These are phyloP conservation scores for Candida morakotiae DNA, from an alignment of 805 yeast species.

Conservation along the genomic window DNA sequence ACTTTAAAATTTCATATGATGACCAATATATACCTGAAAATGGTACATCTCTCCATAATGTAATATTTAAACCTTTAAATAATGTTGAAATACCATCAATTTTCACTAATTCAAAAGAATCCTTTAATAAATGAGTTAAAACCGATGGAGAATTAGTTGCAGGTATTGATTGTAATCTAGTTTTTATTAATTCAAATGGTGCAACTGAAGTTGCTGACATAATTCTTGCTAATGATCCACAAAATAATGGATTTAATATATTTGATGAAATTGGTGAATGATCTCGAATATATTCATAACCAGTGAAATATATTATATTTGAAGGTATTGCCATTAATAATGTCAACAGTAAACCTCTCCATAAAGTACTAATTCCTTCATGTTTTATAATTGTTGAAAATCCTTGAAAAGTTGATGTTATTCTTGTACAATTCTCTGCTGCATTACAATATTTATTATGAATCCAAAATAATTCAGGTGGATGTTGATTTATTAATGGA, in stretches of 20 bases:
- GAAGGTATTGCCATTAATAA: conserved; percentile 88
- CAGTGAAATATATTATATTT: conserved; percentile 89
- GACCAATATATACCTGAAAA: conserved; percentile 96
- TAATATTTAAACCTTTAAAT: conserved; percentile 81
- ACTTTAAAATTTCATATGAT: conserved; percentile 57
- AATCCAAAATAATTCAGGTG: conserved; percentile 32
- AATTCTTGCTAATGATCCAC: conserved; percentile 82
- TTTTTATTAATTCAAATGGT: conserved; percentile 83
- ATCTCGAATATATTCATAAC: conserved; percentile 84
- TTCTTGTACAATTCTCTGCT: conserved; percentile 39
- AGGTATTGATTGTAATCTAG: conserved; percentile 88
- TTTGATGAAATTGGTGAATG: conserved; percentile 41
- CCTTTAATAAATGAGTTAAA: conserved; percentile 46
- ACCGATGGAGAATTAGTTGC: conserved; percentile 24
- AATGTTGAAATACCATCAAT: conserved; percentile 58
- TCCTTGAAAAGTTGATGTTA: conserved; percentile 75
- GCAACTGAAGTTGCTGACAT: conserved; percentile 82
- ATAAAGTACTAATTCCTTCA: conserved; percentile 76
- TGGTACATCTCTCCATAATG: conserved; percentile 97
- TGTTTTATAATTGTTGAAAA: conserved; percentile 56
- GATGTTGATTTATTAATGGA: conserved; percentile 32
- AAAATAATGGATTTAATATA: conserved; percentile 72
- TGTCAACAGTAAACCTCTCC: conserved; percentile 86
- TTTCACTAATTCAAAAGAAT: conserved; percentile 48
- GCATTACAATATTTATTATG: conserved; percentile 32